These are phyloP conservation scores for Pseudonitzschia delicatissima DNA, from an alignment of 108 stramenopile genomes.

Conservation along the genomic window DNA sequence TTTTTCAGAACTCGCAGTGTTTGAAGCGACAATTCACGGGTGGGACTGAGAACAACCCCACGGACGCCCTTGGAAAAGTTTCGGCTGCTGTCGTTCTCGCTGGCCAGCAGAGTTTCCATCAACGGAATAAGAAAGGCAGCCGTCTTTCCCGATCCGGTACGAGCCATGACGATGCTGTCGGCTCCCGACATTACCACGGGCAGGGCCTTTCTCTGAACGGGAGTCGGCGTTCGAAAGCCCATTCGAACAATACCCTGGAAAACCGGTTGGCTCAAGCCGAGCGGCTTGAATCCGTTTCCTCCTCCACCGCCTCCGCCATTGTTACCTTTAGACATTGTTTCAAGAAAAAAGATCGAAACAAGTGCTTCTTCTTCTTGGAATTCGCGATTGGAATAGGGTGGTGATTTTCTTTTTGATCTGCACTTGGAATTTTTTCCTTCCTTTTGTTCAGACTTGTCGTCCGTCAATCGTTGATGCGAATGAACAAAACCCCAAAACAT, in stretches of 20 bases:
- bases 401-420: no score
- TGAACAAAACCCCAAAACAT: no score
- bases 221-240: constrained; percentile 95
- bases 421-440: no score
- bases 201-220: constrained; percentile 95
- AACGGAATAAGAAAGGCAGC: constrained; percentile 94
- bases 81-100: not conserved
- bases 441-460: no score
- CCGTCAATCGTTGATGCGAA: no score
- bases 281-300: constrained; percentile 76
- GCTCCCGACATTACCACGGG: constrained; percentile 87
- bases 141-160: constrained; percentile 97
- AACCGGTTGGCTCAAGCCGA: constrained; percentile 73
- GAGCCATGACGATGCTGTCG: constrained; percentile 95
- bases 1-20: constrained; percentile 82
- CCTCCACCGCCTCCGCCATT: constrained; percentile 24
- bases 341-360: no score
- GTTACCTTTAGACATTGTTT: constrained; percentile 9
- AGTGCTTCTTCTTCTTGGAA: no score
- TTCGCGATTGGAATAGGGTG: no score
- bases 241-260: constrained; percentile 86
- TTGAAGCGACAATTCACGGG: constrained; percentile 94
- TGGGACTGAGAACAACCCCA: constrained; percentile 92
- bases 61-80: constrained; percentile 20
- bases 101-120: constrained; percentile 70